Base-by-base conservation (phyloP, 805 yeast species). In the Ogataea ganodermae region DNA sequence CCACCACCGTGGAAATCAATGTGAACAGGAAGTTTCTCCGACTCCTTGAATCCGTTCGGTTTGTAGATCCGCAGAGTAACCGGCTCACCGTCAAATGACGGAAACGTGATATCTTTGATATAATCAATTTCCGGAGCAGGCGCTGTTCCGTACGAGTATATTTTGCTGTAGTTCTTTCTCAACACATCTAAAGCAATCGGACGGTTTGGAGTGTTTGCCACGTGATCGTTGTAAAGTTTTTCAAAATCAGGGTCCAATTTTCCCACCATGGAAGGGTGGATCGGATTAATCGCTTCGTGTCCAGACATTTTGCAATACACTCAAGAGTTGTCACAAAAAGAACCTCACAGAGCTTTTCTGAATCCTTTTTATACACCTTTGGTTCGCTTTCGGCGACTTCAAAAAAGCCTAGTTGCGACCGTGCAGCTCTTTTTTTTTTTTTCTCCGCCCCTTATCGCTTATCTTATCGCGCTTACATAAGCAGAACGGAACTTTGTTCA, bases 1-100 rank as follows among this genome's bases (percentile, higher is more conserved):
- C 68, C 69, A 17, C 69, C 69, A 18, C 69, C 68, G 39, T 65
- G 69, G 53, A 57, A 64, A 44, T 63, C 63, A n/a, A 64, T 49
- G 44, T 64, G 67, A 13, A 62, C 67, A 3, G 68, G 69, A 16
- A 63, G 43, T 9, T 46, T 42, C 5, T 52, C 61, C 18, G 48
- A 48, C n/a, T 40, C 51, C 7, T 41, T 46, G n/a, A 44, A 35
- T 22, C 45, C 60, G 42, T 56, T 48, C 10, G 68, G 68, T 35
- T 55, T 56, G 52, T 65, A 64, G 13, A 63, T 48, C 26, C 68
- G 44, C 17, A 65, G 28, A 1, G 26, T 45, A 5, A 64, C 56
- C 7, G 38, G 47, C 0, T 28, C 43, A 8, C 63, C 65, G 50
- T 63, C 68, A 40, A 61, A 62, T 1, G 66, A 58, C 8, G 46